A percentile compares a stretch with the other conserved stretches of the same genome.
phyloP scores from a whole-genome alignment of 75 land plant genomes.

The Pinus albicaulis region DNA sequence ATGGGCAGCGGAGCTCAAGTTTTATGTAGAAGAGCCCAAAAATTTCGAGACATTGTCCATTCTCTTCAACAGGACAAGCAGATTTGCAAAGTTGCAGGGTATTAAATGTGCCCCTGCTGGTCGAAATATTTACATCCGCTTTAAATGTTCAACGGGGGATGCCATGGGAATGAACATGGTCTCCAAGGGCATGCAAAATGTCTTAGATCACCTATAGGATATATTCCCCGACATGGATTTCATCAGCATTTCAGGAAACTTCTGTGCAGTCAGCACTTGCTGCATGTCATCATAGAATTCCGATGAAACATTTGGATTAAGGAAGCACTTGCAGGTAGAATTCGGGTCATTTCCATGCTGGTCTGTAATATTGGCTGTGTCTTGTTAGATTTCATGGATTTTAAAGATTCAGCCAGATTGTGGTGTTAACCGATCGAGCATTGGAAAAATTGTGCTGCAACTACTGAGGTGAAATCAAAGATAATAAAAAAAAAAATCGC shows the following conservation, averaged over 20 bases:
- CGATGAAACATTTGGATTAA: too few species aligned
- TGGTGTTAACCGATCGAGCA: too few species aligned
- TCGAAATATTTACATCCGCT: constrained; percentile 77
- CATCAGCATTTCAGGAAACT: constrained; percentile 85
- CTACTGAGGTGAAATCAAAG: too few species aligned
- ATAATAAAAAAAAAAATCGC: too few species aligned
- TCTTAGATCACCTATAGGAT: constrained; percentile 58
- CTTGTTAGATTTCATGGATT: too few species aligned
- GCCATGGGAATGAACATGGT: constrained; percentile 99
- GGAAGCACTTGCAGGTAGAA: too few species aligned
- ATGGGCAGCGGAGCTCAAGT: constrained; percentile 74
- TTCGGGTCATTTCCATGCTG: too few species aligned
- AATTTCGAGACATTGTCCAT: constrained; percentile 56
- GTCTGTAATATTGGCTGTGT: too few species aligned
- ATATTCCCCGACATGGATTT: constrained; percentile 87
- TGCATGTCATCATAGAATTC: too few species aligned
- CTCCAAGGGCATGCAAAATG: constrained; percentile 90
- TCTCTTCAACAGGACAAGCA: constrained; percentile 84
- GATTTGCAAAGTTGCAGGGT: constrained; percentile 78
- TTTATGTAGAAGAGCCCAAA: constrained; percentile 63
- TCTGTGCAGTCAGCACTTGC: too few species aligned
- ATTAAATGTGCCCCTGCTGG: constrained; percentile 78
- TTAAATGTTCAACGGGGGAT: constrained; percentile 83
- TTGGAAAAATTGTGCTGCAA: too few species aligned
- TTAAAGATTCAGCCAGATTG: too few species aligned